These are phyloP conservation scores for Pseudogymnoascus sp. DNA, from an alignment of 2,329 filamentous ascomycete species.

Conservation along the genomic window DNA sequence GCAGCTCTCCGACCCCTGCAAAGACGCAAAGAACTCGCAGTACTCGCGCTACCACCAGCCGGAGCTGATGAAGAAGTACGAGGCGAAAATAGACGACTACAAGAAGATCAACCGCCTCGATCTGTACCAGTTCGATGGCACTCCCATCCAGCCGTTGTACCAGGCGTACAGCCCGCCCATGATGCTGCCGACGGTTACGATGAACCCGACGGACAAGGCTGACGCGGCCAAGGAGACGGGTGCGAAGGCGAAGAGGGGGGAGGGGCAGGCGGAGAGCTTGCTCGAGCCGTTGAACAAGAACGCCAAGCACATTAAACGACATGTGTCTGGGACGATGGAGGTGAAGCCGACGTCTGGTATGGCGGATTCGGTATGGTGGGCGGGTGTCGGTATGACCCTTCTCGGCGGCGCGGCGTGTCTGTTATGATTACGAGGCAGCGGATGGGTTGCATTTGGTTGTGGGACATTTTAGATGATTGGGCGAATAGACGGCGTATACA, in stretches of 20 bases:
- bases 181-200: constrained; percentile 62
- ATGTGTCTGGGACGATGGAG: constrained; percentile 6
- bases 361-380: constrained; percentile 27
- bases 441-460: background rate
- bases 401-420: constrained; percentile 30
- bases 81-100: constrained; percentile 48
- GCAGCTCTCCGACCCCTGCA: constrained; percentile 57
- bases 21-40: constrained; percentile 38
- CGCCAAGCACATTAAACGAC: constrained; percentile 24
- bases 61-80: constrained; percentile 47
- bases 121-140: constrained; percentile 55
- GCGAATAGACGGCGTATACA: background rate
- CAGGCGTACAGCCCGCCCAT: constrained; percentile 53
- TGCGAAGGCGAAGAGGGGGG: constrained; percentile 30
- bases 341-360: constrained; percentile 16
- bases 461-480: background rate
- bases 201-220: constrained; percentile 46
- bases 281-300: constrained; percentile 26
- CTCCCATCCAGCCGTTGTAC: constrained; percentile 61
- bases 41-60: constrained; percentile 63
- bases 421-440: constrained; percentile 18
- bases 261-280: constrained; percentile 34
- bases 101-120: constrained; percentile 56
- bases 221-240: constrained; percentile 29
- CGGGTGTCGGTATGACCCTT: constrained; percentile 27